Evolutionary conservation across 2,329 filamentous ascomycete species (phyloP).

Genomic region (Diaporthe caulivora): DNA sequence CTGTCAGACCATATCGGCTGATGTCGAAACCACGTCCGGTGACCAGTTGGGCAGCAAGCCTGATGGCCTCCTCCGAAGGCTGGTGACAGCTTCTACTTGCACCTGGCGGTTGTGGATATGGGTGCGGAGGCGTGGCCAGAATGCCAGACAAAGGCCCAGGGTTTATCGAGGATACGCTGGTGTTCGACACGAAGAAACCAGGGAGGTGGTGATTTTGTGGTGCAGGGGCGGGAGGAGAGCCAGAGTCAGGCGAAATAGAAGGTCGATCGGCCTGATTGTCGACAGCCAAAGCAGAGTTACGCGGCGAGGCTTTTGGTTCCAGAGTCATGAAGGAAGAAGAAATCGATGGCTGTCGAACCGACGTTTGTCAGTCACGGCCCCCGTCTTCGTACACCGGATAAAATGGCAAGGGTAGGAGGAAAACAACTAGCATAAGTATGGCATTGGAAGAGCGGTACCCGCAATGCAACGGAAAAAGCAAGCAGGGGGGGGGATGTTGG

Average conservation of each 20-base stretch:
- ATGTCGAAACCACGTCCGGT: constrained; percentile 42
- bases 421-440: constrained; percentile 24
- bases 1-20: constrained; percentile 49
- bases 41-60: constrained; percentile 38
- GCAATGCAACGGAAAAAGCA: constrained; percentile 26
- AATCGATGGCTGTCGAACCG: constrained; percentile 37
- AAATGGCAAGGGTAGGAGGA: constrained; percentile 35
- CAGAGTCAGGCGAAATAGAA: constrained; percentile 4
- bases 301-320: constrained; percentile 31
- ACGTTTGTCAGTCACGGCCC: constrained; percentile 39
- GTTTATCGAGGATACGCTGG: neutral
- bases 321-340: constrained; percentile 39
- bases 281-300: constrained; percentile 24
- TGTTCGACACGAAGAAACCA: neutral
- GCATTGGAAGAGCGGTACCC: constrained; percentile 24
- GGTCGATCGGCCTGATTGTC: constrained; percentile 24
- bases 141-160: neutral
- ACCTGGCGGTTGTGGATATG: constrained; percentile 5
- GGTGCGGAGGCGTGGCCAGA: constrained; percentile 27
- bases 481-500: constrained; percentile 14
- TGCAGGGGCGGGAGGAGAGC: neutral
- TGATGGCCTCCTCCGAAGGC: constrained; percentile 38
- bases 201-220: neutral
- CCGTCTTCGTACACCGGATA: constrained; percentile 30
- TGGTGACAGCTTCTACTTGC: constrained; percentile 7